Evolutionary conservation across 1,284 basidiomycete species (phyloP).

Genomic region (Pseudozyma flocculosa): DNA sequence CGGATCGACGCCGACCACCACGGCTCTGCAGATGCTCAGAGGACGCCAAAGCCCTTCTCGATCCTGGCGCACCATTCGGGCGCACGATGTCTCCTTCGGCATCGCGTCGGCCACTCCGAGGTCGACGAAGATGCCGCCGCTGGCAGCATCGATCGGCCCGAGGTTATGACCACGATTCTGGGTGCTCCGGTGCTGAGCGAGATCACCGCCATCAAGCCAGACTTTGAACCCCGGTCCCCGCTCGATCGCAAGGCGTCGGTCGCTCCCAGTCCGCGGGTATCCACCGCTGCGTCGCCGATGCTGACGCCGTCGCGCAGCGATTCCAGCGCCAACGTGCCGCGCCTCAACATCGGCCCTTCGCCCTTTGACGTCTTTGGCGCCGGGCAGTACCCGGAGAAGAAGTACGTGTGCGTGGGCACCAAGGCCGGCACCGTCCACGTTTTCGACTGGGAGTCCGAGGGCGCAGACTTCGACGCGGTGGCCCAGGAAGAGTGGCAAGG

Average conservation of each 20-base stretch:
- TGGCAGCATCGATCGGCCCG: no score
- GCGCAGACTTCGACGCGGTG: constrained; percentile 15
- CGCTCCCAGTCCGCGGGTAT: constrained; percentile 14
- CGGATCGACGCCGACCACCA: constrained; percentile 12
- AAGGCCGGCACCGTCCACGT: constrained; percentile 41
- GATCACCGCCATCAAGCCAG: constrained; percentile 41
- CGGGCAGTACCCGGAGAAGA: constrained; percentile 40
- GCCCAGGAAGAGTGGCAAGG: constrained; percentile 41
- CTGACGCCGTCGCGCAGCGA: constrained; percentile 11
- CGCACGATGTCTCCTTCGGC: constrained; percentile 33
- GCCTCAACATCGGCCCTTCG: constrained; percentile 23
- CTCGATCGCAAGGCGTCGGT: constrained; percentile 20
- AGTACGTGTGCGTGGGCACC: constrained; percentile 51
- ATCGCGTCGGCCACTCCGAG: constrained; percentile 6
- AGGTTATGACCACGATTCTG: constrained; percentile 34
- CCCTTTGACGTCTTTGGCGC: constrained; percentile 16
- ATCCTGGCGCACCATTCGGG: constrained; percentile 33
- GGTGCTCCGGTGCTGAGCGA: constrained; percentile 35
- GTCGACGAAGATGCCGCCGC: neutral
- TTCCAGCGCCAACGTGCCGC: constrained; percentile 2
- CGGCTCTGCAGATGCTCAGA: neutral
- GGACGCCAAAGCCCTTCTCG: constrained; percentile 5
- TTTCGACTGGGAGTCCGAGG: constrained; percentile 46
- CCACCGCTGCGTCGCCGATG: constrained; percentile 22
- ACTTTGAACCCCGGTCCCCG: constrained; percentile 44